Base-by-base conservation (phyloP, 345 rosid species). In the Hibiscus trionum region DNA sequence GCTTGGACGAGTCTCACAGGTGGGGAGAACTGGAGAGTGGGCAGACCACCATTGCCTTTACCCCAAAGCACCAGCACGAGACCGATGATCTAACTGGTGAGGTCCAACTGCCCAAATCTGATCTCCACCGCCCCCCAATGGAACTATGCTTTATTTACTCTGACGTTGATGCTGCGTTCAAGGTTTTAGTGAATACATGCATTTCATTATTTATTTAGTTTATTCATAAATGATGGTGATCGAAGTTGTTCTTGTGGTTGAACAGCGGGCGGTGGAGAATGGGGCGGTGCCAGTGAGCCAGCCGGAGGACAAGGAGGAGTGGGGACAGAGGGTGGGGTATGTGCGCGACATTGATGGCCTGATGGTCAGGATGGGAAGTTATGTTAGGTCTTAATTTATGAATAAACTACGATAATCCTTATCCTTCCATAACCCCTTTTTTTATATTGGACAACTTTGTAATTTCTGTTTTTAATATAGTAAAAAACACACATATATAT, bases 21-120 rank as follows among this genome's bases (percentile, higher is more conserved):
- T 93, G 96, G 96, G 95, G 90, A 61, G 95, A 93, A 85, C 84
- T 88, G 66, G 97, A 91, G 72, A 91, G 93, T 29, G 96, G 96
- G 15, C 86, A 86, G 76, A 91, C 96, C 11, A 94, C 96, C 37
- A 81, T 90, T 53, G 96, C 98, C 0, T 91, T 91, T 80, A 88
- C 96, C 27, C 89, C 90, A 12, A 31, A 50, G 39, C 98, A 89
- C 82, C 97, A 94, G 70, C 87, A 76, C 50, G 97, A 94, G 86
- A 94, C 97, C 0, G 96, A 91, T 33, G 84, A 83, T 9, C 69
- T 86, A n/a, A 87, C 84, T 0, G 93, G 97, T 4, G 71, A n/a
- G n/a, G 88, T 90, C n/a, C 84, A 77, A 61, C 55, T 75, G 26
- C 82, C 90, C 0, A 79, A 53, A 1, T 74, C 83, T 24, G 63